Base-by-base conservation (phyloP, 2,329 filamentous ascomycete species). In the Cladophialophora chaetospira region DNA sequence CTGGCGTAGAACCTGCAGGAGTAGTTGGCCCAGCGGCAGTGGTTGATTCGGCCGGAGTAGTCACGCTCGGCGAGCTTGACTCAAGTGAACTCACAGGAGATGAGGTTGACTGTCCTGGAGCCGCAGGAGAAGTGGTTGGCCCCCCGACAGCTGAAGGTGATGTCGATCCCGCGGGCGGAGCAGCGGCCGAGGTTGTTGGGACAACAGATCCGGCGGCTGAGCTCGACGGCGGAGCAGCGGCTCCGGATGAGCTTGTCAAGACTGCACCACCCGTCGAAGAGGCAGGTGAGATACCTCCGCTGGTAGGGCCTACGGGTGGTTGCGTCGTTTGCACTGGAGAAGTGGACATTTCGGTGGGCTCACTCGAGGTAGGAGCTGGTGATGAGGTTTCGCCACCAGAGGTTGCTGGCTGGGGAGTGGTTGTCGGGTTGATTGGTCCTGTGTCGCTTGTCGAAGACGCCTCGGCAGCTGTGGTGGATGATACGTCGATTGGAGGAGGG, bases 151-250 rank as follows among this genome's bases (percentile, higher is more conserved):
- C 36, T 15, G 11, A 8, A 2, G 36, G 2, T 40, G 54, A 25
- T 46, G 47, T 36, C 21, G 54, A 57, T 26, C 29, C 33, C 17
- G 47, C 40, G 50, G 42, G 38, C 38, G 26, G 51, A 57, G 54
- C 44, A 21, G 47, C 31, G n/a, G 28, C 35, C n/a, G 50, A 33
- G 21, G 17, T 40, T 10, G 51, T 35, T 26, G 51, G 36, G 25
- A 13, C 23, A 38, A 31, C 38, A n/a, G n/a, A n/a, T 25, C 15
- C 21, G 26, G 36, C 10, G 8, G 44, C 29, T n/a, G 56, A 51
- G 47, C 43, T 53, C 4, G 35, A 29, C 19, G 35, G 35, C 31
- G 21, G 35, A 36, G 15, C 19, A 2, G 26, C 38, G 4, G 23
- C 23, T 21, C 28, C 44, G 35, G 44, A 33, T 17, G 58, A 57